Percentiles rank a stretch among this genome's conserved stretches.
Evolutionary conservation across 177 flowering plant genomes (phyloP).

Genomic region (Vitis hybrid): DNA sequence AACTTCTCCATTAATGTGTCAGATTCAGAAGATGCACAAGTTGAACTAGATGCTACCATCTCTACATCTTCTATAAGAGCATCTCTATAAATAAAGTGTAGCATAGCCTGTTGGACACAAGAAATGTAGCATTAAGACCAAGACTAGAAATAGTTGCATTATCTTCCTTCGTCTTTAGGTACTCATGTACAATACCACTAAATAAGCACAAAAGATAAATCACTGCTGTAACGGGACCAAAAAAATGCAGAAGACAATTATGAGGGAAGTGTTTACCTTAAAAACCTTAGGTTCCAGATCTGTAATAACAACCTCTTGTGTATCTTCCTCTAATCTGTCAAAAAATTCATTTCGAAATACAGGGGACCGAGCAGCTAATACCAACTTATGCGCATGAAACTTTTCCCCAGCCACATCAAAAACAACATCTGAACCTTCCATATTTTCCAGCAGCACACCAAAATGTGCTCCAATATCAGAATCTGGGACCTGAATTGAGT

Average conservation of each 20-base stretch:
- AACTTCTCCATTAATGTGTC: conserved; percentile 59
- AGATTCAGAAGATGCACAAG: conserved; percentile 29
- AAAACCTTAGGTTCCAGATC: conserved; percentile 74
- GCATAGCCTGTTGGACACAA: conserved; percentile 44
- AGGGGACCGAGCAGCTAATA: conserved; percentile 69
- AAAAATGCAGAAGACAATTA: neutral
- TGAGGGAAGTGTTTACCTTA: conserved; percentile 38
- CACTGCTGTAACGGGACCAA: neutral
- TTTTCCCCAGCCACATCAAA: conserved; percentile 62
- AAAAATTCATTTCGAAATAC: conserved; percentile 48
- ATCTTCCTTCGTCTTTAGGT: too few species aligned
- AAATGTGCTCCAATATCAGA: conserved; percentile 71
- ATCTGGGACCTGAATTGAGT: conserved; percentile 56
- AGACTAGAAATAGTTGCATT: too few species aligned
- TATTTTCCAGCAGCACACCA: conserved; percentile 58
- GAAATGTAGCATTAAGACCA: too few species aligned
- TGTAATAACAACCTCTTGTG: conserved; percentile 35
- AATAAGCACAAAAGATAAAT: neutral
- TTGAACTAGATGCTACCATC: conserved; percentile 30
- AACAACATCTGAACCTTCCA: conserved; percentile 63
- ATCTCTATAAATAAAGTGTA: conserved; percentile 62
- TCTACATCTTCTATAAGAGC: conserved; percentile 53
- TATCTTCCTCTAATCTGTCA: conserved; percentile 33
- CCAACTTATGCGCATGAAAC: conserved; percentile 66
- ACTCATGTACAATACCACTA: too few species aligned